phyloP scores from a whole-genome alignment of 2,329 filamentous ascomycete genomes.

The Penicillium griseofulvum region DNA sequence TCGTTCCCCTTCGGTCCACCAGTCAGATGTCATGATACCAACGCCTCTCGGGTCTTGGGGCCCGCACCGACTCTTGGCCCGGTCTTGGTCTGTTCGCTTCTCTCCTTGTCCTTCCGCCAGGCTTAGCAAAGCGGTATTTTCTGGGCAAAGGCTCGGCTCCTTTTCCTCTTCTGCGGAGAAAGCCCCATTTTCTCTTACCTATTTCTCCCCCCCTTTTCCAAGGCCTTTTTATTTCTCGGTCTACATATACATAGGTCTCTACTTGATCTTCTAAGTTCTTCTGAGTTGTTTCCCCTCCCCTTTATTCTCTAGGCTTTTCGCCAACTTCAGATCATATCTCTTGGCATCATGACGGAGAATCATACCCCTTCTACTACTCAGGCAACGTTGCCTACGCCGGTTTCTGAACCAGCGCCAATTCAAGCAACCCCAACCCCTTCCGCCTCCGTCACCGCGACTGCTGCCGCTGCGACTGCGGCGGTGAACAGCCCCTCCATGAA shows the following conservation, averaged over 20 bases:
- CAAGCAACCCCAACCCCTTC: constrained; percentile 26
- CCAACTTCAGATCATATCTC: constrained; percentile 35
- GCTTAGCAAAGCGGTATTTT: constrained; percentile 32
- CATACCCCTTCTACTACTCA: constrained; percentile 31
- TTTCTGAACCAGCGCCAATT: constrained; percentile 24
- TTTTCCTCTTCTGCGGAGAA: constrained; percentile 19
- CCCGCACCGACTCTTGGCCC: constrained; percentile 35
- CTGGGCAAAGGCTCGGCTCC: constrained; percentile 38
- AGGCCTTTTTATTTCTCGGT: constrained; percentile 5
- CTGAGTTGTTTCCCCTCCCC: constrained; percentile 6
- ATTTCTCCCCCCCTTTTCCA: constrained; percentile 12
- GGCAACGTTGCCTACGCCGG: constrained; percentile 25
- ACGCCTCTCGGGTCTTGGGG: constrained; percentile 16
- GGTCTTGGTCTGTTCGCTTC: constrained; percentile 31
- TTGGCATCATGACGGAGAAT: constrained; percentile 43
- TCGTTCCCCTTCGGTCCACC: constrained; percentile 11
- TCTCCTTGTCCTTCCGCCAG: constrained; percentile 33
- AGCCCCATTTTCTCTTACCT: neutral
- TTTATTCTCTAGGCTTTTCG: constrained; percentile 26
- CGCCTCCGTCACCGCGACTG: constrained; percentile 35
- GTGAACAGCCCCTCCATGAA: constrained; percentile 33
- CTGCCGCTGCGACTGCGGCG: constrained; percentile 40
- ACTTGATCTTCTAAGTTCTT: constrained; percentile 4
- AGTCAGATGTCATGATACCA: constrained; percentile 13
- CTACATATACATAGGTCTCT: constrained; percentile 5